Evolutionary conservation across 1,284 basidiomycete genomes (phyloP), one percentile per base, ranked within the genome.

Genomic region (Ustilago shanxiensis): DNA sequence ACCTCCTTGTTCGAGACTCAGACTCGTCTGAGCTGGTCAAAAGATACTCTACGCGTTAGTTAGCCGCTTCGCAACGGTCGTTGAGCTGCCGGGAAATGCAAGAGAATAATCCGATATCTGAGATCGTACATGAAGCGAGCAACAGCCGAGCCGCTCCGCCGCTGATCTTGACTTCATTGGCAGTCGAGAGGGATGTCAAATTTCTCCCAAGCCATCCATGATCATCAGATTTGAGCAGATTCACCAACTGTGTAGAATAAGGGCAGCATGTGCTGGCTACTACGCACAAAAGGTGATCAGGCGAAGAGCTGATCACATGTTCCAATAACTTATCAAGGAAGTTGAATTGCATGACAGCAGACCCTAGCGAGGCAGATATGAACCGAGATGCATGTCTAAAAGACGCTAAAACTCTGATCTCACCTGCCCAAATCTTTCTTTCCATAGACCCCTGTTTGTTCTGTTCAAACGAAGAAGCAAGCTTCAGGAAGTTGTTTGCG

Each of bases 81-180:
- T n/a, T 7, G 2, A 14, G 53, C 53, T 10, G 31, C 39, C 55
- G 50, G 62, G 45, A 66, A 39, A 53, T 66, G 58, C 64, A 60
- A 66, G 64, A 66, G 64, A 60, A 66, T 18, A 51, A 55, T 60
- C 59, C 57, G 57, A 66, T 24, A 44, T 56, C 63, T 60, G 13
- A 60, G 64, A 60, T 60, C 29, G 5, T 20, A 56, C 44, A 45
- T 51, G 26, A 13, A 20, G 47, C 44, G 10, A 37, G 24, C 45
- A 11, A 9, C 22, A 66, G 59, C 58, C 59, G 65, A 67, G 65
- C 14, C 50, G 31, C 29, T 13, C 29, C 26, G 22, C 26, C 11
- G 45, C 45, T 24, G 6, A 4, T 22, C 5, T 14, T 14, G 39
- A 4, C 13, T 41, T 41, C n/a, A 6, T 7, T 20, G 4, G 18